These are phyloP conservation scores for Suhomyces bribrorum DNA, from an alignment of 1,139 yeast species.

Conservation along the genomic window DNA sequence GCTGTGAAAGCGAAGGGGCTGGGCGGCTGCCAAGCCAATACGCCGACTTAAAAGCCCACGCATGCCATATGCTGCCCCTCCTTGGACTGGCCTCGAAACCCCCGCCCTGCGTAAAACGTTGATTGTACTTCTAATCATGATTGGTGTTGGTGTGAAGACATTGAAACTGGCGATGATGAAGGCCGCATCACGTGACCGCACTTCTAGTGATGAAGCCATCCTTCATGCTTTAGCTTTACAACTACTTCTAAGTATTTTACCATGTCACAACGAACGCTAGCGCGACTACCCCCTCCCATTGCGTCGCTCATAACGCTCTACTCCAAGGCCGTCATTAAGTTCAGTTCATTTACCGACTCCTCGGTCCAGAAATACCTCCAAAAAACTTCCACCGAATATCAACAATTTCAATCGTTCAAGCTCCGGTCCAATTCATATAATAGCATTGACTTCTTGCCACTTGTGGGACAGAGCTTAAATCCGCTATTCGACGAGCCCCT, in stretches of 20 bases:
- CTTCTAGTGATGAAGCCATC: background rate
- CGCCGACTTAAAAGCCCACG: no score
- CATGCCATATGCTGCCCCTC: no score
- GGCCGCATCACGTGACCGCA: background rate
- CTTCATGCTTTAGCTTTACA: no score
- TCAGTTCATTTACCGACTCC: conserved; percentile 7
- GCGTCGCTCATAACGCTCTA: conserved; percentile 15
- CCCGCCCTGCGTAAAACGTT: background rate
- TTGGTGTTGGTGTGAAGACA: background rate
- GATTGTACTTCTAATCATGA: conserved; percentile 1
- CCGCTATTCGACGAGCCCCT: conserved; percentile 22
- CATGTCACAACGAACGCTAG: conserved; percentile 19
- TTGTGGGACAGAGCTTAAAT: conserved; percentile 19
- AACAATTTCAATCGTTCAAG: conserved; percentile 22
- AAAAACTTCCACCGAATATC: conserved; percentile 22
- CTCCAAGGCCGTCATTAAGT: conserved; percentile 12
- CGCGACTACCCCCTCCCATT: conserved; percentile 20
- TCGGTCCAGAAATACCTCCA: conserved; percentile 17
- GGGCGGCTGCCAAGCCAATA: conserved; percentile 1
- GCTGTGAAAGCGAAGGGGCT: conserved; percentile 7
- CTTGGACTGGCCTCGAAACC: background rate
- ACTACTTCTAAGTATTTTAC: no score
- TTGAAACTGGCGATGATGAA: background rate
- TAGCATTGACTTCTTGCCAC: conserved; percentile 25
- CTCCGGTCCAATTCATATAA: conserved; percentile 18